Percentiles rank a stretch among this genome's conserved stretches.
phyloP scores from a whole-genome alignment of 768 basidiomycete genomes.

The Holtermannia corniformis region DNA sequence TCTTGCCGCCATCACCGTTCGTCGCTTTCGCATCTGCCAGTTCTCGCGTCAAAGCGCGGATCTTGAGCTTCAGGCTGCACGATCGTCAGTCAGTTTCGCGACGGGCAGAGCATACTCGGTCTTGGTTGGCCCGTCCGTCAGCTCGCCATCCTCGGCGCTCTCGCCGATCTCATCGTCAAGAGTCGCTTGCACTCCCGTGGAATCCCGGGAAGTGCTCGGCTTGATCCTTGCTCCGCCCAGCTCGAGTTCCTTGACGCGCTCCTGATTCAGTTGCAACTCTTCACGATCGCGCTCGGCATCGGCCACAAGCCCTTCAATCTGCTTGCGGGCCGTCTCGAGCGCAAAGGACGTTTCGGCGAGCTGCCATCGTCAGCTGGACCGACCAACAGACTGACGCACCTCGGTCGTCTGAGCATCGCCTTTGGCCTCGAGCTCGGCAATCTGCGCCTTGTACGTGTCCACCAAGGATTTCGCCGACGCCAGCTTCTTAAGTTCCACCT shows the following conservation, averaged over 20 bases:
- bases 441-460: constrained; percentile 84
- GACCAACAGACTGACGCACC: too few species aligned
- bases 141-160: constrained; percentile 46
- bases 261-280: constrained; percentile 78
- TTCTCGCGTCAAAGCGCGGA: constrained; percentile 71
- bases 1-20: constrained; percentile 62
- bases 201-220: constrained; percentile 1
- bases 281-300: constrained; percentile 72
- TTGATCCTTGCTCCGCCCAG: constrained; percentile 37
- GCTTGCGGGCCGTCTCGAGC: constrained; percentile 44
- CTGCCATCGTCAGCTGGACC: constrained; percentile 43
- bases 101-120: constrained; percentile 10
- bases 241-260: constrained; percentile 81
- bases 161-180: constrained; percentile 81
- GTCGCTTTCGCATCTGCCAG: constrained; percentile 64
- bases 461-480: constrained; percentile 76
- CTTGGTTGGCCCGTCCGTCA: constrained; percentile 78
- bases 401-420: constrained; percentile 28
- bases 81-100: background rate
- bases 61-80: constrained; percentile 62
- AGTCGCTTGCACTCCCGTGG: constrained; percentile 45
- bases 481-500: constrained; percentile 83
- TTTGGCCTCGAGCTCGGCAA: constrained; percentile 69
- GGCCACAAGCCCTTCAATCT: constrained; percentile 27
- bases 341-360: constrained; percentile 63